Evolutionary conservation across 768 basidiomycete genomes (phyloP), one percentile per base, ranked within the genome.

Genomic region (Rhodotorula graminis): DNA sequence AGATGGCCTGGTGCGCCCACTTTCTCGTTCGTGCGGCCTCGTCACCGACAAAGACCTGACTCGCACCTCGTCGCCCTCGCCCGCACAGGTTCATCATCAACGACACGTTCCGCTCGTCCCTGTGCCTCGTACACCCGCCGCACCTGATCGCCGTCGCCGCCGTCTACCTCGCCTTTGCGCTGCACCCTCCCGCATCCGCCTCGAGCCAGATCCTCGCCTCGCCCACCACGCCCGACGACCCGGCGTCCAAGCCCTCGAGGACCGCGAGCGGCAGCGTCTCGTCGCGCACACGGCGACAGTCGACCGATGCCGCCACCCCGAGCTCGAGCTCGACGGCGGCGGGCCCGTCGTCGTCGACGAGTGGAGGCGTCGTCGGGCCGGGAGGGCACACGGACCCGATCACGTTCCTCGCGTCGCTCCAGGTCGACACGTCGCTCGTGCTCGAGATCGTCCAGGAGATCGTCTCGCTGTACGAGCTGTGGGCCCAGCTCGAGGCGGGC

Each of bases 71-170:
- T 3, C 44, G 37, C 50, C 14, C n/a, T 27, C n/a, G 9, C 49
- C 3, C 21, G 49, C 42, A 42, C 73, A 96, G 93, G 91, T 93
- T 93, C 80, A 88, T 97, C 79, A 87, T 99, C 79, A 99, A 98
- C 82, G 95, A 98, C 81, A 93, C 91, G 0, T 97, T 93, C 79
- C 88, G 94, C 65, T 93, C 92, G 10, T 91, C 94, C 67, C 84
- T 99, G 29, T 93, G 92, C 79, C 87, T 99, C n/a, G 82, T 96
- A 42, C 89, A 98, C 79, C 94, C 96, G 0, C 96, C 96, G 0
- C 93, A 98, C 80, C 84, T 97, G 67, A 91, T 98, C 75, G 93
- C 95, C 31, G 86, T 97, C 78, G 89, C 94, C 0, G 90, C 92
- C 0, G 86, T 99, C 67, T 96, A 93, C 82, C 87, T 97, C 70